Evolutionary conservation across 1,139 yeast genomes (phyloP), one percentile per base, ranked within the genome.

Genomic region (Taphrina sp.): DNA sequence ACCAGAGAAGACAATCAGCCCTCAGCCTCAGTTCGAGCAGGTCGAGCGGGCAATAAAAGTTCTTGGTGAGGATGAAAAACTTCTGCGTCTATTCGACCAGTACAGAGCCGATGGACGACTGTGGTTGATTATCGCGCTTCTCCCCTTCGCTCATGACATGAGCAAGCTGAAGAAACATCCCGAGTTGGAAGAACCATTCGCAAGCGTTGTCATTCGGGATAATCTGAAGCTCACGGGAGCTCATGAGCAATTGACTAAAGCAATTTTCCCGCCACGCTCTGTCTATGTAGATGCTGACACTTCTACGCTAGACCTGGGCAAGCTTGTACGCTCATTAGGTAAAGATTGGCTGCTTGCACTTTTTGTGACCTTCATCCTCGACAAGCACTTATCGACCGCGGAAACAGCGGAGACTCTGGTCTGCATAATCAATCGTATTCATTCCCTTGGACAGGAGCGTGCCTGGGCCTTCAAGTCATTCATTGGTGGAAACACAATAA

Each of bases 401-500:
- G 41, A 31, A 22, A 12, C 39, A 17, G 22, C 29, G n/a, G 54
- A 49, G 5, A 16, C 20, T 8, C 31, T 49, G 16, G 20, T 37
- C 17, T 24, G 29, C 2, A 29, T 49, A 19, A 22, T 49, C 17
- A 39, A 38, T 7, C 45, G 46, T 17, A 39, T 49, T 33, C 14
- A 28, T 10, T 31, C 12, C 5, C 20, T 29, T n/a, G 17, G 24
- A 2, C 39, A 39, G 26, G 46, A 38, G 8, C 29, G 24, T 16
- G 54, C 54, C 8, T 38, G 37, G 44, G 17, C 39, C 7, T 31
- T 38, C 34, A 31, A 33, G 39, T 20, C 38, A 3, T 24, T 42
- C 36, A 34, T 49, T 20, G 54, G 39, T n/a, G 54, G 54, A 23
- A 39, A 39, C 24, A 49, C 38, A 35, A 49, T 49, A 36, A 38